Conservation (phyloP, 2,329 filamentous ascomycete species). For the Trichoderma aggressivum region DNA sequence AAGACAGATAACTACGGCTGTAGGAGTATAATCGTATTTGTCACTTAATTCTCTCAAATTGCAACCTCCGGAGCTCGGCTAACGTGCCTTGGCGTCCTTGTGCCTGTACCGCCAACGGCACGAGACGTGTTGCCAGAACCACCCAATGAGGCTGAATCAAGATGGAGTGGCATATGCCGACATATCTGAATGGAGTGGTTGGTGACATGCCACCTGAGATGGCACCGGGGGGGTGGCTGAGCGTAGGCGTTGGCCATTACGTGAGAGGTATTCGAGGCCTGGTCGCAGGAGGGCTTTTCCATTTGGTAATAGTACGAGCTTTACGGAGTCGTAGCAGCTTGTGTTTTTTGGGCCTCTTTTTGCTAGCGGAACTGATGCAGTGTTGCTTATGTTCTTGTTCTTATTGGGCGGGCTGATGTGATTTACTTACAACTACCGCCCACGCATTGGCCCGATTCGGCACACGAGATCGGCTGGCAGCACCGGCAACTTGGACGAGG, state of each 20-base stretch:
- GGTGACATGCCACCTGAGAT: slow-evolving; percentile 10
- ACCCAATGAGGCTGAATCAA: slow-evolving; percentile 13
- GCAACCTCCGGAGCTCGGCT: slow-evolving; percentile 2
- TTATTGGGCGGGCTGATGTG: background rate
- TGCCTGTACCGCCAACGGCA: background rate
- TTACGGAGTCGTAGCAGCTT: background rate
- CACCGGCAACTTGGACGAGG: background rate
- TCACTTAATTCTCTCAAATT: slow-evolving; percentile 3
- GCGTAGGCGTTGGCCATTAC: slow-evolving; percentile 15
- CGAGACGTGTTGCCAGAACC: slow-evolving; percentile 2
- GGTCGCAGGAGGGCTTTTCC: slow-evolving; percentile 13
- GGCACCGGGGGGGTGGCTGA: background rate
- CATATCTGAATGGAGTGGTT: background rate
- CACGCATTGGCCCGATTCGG: background rate
- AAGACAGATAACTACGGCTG: background rate
- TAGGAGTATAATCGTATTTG: background rate
- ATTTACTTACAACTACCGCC: background rate
- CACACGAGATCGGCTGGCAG: background rate
- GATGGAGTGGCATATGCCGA: background rate
- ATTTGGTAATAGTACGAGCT: slow-evolving; percentile 19
- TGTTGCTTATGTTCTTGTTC: background rate
- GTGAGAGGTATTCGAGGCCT: slow-evolving; percentile 19
- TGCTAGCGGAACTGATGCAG: background rate
- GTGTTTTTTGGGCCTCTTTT: background rate
- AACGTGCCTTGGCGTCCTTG: background rate